Evolutionary conservation across 306 rosid genomes (phyloP).

Genomic region (Sindora glabra): DNA sequence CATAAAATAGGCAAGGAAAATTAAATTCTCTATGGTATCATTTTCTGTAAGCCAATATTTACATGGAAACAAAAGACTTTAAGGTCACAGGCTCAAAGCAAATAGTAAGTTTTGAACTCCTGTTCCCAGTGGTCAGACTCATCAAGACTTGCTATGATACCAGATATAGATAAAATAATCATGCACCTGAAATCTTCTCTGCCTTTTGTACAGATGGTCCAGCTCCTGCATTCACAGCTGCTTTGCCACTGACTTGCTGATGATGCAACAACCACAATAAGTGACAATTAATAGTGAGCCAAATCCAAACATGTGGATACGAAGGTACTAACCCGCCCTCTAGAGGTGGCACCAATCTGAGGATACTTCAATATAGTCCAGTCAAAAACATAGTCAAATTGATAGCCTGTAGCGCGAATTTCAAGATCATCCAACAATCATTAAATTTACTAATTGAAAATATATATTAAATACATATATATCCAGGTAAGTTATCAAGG

Average conservation of each 20-base stretch:
- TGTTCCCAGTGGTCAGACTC: not conserved
- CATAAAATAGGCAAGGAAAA: too few species aligned
- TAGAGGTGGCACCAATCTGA: slow-evolving; percentile 54
- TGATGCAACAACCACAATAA: slow-evolving; percentile 27
- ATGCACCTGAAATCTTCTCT: slow-evolving; percentile 72
- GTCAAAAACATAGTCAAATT: slow-evolving; percentile 83
- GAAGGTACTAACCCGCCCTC: slow-evolving; percentile 57
- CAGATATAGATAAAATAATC: slow-evolving; percentile 13
- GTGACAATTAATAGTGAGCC: slow-evolving; percentile 11
- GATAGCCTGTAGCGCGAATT: slow-evolving; percentile 54
- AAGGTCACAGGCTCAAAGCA: too few species aligned
- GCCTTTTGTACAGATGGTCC: slow-evolving; percentile 60
- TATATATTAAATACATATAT: not conserved
- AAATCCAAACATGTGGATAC: not conserved
- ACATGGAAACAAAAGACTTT: too few species aligned
- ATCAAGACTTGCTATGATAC: not conserved
- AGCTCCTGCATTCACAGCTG: slow-evolving; percentile 47
- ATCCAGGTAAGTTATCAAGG: not conserved
- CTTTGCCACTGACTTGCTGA: slow-evolving; percentile 69
- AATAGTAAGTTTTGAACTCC: too few species aligned
- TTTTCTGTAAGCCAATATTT: too few species aligned
- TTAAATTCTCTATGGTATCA: too few species aligned
- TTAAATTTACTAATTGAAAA: too few species aligned
- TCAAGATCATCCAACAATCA: slow-evolving; percentile 14
- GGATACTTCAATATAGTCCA: slow-evolving; percentile 90